These are phyloP conservation scores for Cordia subcordata DNA, from an alignment of 257 asterid species.

Conservation along the genomic window DNA sequence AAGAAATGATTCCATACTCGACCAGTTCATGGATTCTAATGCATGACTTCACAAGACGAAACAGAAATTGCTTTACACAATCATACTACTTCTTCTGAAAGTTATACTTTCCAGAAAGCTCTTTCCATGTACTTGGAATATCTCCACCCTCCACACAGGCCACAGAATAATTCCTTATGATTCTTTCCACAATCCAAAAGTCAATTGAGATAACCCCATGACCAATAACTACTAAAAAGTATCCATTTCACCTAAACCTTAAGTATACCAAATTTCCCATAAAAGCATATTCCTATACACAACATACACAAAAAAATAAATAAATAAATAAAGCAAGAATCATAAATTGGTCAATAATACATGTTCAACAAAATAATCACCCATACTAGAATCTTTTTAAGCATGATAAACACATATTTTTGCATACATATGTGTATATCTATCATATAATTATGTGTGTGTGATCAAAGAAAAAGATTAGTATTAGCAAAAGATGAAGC, in stretches of 20 bases:
- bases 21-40: not conserved
- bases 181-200: too few species aligned
- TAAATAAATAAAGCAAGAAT: too few species aligned
- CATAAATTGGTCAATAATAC: too few species aligned
- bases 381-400: not conserved
- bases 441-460: not conserved
- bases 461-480: not conserved
- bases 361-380: too few species aligned
- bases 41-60: not conserved
- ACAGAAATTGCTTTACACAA: not conserved
- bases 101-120: not conserved
- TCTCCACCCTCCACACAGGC: not conserved
- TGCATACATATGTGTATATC: too few species aligned
- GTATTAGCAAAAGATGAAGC: slow-evolving; percentile 1
- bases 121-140: not conserved
- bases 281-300: not conserved
- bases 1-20: too few species aligned
- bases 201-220: too few species aligned
- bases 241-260: not conserved
- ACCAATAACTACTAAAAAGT: not conserved
- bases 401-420: not conserved
- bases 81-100: not conserved
- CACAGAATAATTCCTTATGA: not conserved
- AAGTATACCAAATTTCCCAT: not conserved
- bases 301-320: not conserved